These are phyloP conservation scores for Ramaria sp. DNA, from an alignment of 768 basidiomycete genomes.

Conservation along the genomic window DNA sequence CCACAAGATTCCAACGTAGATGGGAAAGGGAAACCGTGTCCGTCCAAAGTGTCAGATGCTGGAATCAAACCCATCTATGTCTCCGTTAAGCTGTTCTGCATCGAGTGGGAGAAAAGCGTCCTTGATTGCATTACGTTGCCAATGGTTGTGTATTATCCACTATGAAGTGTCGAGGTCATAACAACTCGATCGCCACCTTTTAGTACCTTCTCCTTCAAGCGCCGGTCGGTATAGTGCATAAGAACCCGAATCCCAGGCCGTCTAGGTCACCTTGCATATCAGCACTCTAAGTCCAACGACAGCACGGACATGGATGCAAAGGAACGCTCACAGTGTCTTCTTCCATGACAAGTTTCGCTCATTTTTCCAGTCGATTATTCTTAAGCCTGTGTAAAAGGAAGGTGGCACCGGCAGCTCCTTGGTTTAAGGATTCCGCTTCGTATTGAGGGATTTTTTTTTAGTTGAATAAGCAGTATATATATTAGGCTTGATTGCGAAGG, in stretches of 20 bases:
- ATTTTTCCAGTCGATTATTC: conserved; percentile 67
- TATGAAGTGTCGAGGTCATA: conserved; percentile 94
- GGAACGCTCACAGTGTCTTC: conserved; percentile 59
- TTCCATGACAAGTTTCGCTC: conserved; percentile 85
- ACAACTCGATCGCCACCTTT: conserved; percentile 80
- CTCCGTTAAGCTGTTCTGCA: no score
- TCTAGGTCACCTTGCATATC: conserved; percentile 28
- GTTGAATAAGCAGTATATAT: neutral
- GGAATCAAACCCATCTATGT: no score
- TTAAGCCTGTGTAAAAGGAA: conserved; percentile 75
- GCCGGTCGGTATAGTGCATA: conserved; percentile 98
- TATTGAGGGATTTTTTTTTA: neutral
- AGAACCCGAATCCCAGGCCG: conserved; percentile 94
- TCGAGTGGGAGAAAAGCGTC: no score
- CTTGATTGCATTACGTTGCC: neutral
- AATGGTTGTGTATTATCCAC: conserved; percentile 39
- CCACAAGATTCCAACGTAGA: no score
- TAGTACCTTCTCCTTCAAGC: conserved; percentile 92
- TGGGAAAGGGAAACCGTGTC: no score
- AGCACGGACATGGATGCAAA: neutral
- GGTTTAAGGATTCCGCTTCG: neutral
- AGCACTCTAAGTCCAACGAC: neutral
- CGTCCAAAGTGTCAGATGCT: no score
- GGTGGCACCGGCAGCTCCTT: conserved; percentile 47
- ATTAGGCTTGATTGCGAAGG: conserved; percentile 22